Evolutionary conservation across 2,329 filamentous ascomycete genomes (phyloP).

Genomic region (Pseudocercospora fijiensis): DNA sequence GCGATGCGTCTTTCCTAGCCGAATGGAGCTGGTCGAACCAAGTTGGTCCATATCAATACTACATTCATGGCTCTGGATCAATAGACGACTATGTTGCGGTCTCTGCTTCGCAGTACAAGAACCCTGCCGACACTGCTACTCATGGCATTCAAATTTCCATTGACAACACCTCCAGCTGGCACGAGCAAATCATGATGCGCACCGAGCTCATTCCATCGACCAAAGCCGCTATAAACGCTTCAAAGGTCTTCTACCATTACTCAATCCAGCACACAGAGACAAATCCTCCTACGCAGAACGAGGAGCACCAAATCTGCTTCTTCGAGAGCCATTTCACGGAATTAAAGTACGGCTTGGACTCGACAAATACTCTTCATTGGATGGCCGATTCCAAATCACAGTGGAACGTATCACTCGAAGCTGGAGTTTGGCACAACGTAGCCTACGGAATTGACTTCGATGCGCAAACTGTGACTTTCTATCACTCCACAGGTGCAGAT

Average conservation of each 20-base stretch:
- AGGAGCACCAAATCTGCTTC: constrained; percentile 67
- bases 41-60: constrained; percentile 71
- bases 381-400: constrained; percentile 59
- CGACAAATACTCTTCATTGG: constrained; percentile 61
- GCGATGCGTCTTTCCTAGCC: constrained; percentile 55
- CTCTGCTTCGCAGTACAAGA: constrained; percentile 58
- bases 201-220: constrained; percentile 74
- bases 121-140: constrained; percentile 61
- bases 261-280: constrained; percentile 59
- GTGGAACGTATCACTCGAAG: constrained; percentile 62
- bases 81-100: constrained; percentile 63
- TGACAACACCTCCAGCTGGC: constrained; percentile 64
- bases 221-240: constrained; percentile 61
- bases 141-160: constrained; percentile 70
- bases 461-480: constrained; percentile 63
- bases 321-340: constrained; percentile 73
- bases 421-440: constrained; percentile 71
- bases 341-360: constrained; percentile 64
- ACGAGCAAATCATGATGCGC: constrained; percentile 69
- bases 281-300: constrained; percentile 60
- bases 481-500: constrained; percentile 64
- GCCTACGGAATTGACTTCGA: constrained; percentile 72
- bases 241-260: constrained; percentile 71
- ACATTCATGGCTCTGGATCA: constrained; percentile 64
- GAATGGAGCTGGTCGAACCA: constrained; percentile 62